Conservation (phyloP, 2,329 filamentous ascomycete species). For the Aureobasidium subglaciale region DNA sequence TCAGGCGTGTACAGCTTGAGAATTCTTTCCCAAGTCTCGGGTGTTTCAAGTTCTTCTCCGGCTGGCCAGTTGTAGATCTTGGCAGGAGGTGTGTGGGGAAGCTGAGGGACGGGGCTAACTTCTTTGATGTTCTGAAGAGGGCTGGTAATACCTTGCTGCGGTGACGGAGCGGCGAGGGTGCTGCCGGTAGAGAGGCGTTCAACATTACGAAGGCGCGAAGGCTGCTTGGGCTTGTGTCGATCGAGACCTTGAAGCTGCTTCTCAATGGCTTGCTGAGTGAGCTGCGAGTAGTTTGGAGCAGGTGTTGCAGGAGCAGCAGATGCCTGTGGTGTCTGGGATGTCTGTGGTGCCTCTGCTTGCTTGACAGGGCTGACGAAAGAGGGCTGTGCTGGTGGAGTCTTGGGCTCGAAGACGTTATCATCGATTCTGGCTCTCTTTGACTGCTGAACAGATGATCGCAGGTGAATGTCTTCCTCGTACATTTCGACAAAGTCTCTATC, state of each 20-base stretch:
- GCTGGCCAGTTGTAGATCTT: background rate
- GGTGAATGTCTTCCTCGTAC: slow-evolving; percentile 15
- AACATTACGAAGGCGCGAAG: slow-evolving; percentile 35
- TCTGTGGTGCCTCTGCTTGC: slow-evolving; percentile 5
- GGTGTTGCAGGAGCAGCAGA: slow-evolving; percentile 1
- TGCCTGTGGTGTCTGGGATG: no score
- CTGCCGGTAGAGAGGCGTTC: slow-evolving; percentile 18
- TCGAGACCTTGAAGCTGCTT: slow-evolving; percentile 9
- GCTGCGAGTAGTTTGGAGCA: background rate
- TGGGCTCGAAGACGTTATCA: slow-evolving; percentile 18
- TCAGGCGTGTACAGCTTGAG: background rate
- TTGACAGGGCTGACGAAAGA: background rate
- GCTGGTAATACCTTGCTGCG: background rate
- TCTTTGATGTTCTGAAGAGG: background rate
- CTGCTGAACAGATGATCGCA: slow-evolving; percentile 2
- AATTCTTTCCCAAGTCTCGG: background rate
- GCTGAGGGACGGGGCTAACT: background rate
- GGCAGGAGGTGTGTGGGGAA: background rate
- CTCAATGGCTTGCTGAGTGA: slow-evolving; percentile 8
- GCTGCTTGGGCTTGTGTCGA: slow-evolving; percentile 35
- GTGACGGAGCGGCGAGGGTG: background rate
- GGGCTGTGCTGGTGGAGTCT: slow-evolving; percentile 1
- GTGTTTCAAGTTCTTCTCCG: background rate
- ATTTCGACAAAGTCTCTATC: slow-evolving; percentile 10
- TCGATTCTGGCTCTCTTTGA: slow-evolving; percentile 15